These are phyloP conservation scores for Trypanosoma caninum DNA, from an alignment of 208 protist species.

Conservation along the genomic window DNA sequence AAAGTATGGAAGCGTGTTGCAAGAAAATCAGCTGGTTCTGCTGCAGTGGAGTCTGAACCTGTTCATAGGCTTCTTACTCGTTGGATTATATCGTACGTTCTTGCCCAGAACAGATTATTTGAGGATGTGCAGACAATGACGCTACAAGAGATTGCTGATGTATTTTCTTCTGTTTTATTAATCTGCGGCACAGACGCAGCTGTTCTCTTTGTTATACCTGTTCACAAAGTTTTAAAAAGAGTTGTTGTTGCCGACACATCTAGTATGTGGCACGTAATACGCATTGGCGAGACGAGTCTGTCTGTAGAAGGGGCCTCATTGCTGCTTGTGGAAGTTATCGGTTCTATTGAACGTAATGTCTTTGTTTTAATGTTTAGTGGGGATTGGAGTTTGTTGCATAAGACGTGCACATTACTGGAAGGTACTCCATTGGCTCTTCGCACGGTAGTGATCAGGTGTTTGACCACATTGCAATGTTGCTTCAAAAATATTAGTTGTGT, in stretches of 20 bases:
- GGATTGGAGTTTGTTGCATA: constrained; percentile 25
- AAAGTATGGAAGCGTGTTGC: constrained; percentile 11
- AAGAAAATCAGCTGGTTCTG: not conserved
- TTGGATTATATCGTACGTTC: not conserved
- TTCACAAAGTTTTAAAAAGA: constrained; percentile 15
- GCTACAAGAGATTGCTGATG: constrained; percentile 1
- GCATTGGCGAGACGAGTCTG: constrained; percentile 18
- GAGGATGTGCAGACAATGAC: constrained; percentile 8
- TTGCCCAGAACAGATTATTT: not conserved
- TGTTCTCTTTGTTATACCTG: constrained; percentile 6
- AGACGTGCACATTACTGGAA: constrained; percentile 41
- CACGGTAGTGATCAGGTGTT: constrained; percentile 3
- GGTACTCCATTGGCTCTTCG: constrained; percentile 20
- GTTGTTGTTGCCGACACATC: not conserved
- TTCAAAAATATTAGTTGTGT: not conserved
- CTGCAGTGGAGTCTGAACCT: not conserved
- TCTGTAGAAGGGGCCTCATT: constrained; percentile 18
- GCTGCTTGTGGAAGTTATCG: constrained; percentile 37
- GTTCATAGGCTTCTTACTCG: constrained; percentile 8
- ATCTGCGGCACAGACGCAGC: constrained; percentile 16
- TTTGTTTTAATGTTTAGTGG: constrained; percentile 11
- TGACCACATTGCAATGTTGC: not conserved
- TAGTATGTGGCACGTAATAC: constrained; percentile 17
- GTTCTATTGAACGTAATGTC: constrained; percentile 28
- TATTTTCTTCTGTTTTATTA: constrained; percentile 14